Percentiles rank a stretch among this genome's conserved stretches.
These are phyloP conservation scores for Pseudogymnoascus sp. DNA, from an alignment of 2,329 filamentous ascomycete genomes.

Conservation along the genomic window DNA sequence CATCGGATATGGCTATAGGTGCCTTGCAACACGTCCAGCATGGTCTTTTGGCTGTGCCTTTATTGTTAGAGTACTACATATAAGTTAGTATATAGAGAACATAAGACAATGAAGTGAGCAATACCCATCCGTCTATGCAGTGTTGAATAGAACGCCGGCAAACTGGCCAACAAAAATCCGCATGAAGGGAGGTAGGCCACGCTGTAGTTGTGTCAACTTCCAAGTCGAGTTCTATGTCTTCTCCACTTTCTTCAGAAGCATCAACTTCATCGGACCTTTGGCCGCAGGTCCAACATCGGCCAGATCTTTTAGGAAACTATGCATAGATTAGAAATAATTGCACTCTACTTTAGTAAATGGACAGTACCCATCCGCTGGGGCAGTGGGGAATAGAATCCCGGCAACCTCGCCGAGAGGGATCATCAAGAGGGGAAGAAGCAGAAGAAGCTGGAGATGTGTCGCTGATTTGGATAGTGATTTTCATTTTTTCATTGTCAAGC, in stretches of 20 bases:
- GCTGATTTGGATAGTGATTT: neutral
- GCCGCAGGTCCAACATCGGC: too few relatives aligned
- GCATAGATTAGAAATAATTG: too few relatives aligned
- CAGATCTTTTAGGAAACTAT: too few relatives aligned
- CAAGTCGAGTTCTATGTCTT: too few relatives aligned
- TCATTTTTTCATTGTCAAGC: neutral
- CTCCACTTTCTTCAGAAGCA: too few relatives aligned
- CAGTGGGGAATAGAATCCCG: neutral
- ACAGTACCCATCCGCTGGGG: neutral
- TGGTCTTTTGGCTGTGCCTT: neutral
- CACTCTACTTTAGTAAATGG: too few relatives aligned
- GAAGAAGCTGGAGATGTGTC: neutral
- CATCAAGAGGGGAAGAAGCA: neutral
- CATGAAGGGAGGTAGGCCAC: neutral
- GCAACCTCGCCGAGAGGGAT: neutral
- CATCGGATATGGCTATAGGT: neutral
- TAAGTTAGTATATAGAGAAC: neutral
- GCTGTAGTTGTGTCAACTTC: neutral
- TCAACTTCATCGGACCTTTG: neutral
- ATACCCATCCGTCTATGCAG: neutral
- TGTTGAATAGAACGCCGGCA: neutral
- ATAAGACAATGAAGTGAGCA: neutral
- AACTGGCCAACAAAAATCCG: neutral
- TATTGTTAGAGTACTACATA: neutral
- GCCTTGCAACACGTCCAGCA: neutral